Evolutionary conservation across 2,329 filamentous ascomycete species (phyloP).

Genomic region (Aureobasidium sp.): DNA sequence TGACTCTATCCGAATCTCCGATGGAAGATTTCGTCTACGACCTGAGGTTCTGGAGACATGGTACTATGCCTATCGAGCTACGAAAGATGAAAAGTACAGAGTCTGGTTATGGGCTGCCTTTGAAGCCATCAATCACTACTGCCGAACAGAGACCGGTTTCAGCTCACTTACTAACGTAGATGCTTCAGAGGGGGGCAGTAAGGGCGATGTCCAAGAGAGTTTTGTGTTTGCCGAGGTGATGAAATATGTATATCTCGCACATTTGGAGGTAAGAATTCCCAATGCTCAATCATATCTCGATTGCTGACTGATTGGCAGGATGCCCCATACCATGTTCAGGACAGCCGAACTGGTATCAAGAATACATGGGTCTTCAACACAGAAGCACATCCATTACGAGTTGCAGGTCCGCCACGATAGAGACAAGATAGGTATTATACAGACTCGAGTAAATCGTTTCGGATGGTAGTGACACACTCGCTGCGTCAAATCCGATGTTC

Average conservation of each 20-base stretch:
- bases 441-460: too few relatives aligned
- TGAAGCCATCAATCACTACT: slow-evolving; percentile 20
- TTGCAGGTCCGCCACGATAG: slow-evolving; percentile 17
- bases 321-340: slow-evolving; percentile 19
- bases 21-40: slow-evolving; percentile 20
- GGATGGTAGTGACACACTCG: background rate
- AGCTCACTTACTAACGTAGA: slow-evolving; percentile 23
- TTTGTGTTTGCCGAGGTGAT: slow-evolving; percentile 25
- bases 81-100: slow-evolving; percentile 25
- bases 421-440: background rate
- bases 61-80: slow-evolving; percentile 28
- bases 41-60: slow-evolving; percentile 29
- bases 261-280: slow-evolving; percentile 20
- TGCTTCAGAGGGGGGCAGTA: slow-evolving; percentile 19
- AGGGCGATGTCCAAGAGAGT: slow-evolving; percentile 21
- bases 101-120: slow-evolving; percentile 25
- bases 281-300: background rate
- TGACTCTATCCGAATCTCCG: slow-evolving; percentile 19
- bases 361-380: slow-evolving; percentile 29
- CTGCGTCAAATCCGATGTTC: background rate
- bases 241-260: slow-evolving; percentile 25
- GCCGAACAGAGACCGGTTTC: slow-evolving; percentile 23
- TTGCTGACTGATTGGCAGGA: slow-evolving; percentile 14
- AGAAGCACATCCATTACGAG: slow-evolving; percentile 26
- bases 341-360: slow-evolving; percentile 19